A percentile compares a stretch with the other conserved stretches of the same genome.
Conservation (phyloP, 2,329 filamentous ascomycete species). For the Trichoderma cornu-damae region DNA sequence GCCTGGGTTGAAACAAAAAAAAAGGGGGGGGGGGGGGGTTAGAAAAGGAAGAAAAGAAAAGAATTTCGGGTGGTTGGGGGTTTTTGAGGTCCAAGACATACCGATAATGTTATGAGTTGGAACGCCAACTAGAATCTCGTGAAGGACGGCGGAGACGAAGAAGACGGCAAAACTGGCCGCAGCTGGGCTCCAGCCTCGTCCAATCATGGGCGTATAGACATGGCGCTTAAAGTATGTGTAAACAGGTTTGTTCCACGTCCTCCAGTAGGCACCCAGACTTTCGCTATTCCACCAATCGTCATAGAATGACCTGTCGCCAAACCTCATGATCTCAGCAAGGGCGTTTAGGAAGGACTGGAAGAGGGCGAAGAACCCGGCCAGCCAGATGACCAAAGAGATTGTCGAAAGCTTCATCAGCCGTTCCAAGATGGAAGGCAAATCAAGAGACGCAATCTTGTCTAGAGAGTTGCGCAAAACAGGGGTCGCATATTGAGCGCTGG, state of each 20-base stretch:
- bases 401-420: constrained; percentile 91
- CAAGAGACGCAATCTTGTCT: constrained; percentile 75
- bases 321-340: constrained; percentile 80
- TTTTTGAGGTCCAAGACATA: constrained; percentile 36
- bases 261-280: constrained; percentile 84
- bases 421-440: constrained; percentile 77
- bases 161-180: constrained; percentile 79
- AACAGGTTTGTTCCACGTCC: constrained; percentile 95
- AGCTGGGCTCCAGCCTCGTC: constrained; percentile 69
- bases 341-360: constrained; percentile 93
- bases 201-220: constrained; percentile 82
- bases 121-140: constrained; percentile 88
- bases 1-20: constrained; percentile 45
- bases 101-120: constrained; percentile 92
- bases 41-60: constrained; percentile 6
- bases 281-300: constrained; percentile 97
- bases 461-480: constrained; percentile 87
- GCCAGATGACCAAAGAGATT: constrained; percentile 93
- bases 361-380: constrained; percentile 92
- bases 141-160: constrained; percentile 77
- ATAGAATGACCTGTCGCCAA: constrained; percentile 93
- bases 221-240: constrained; percentile 96
- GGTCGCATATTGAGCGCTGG: constrained; percentile 87
- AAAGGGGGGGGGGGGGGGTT: too few relatives aligned
- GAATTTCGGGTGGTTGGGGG: neutral